Conservation (phyloP, 257 asterid species). For the Gynochthodes officinalis region DNA sequence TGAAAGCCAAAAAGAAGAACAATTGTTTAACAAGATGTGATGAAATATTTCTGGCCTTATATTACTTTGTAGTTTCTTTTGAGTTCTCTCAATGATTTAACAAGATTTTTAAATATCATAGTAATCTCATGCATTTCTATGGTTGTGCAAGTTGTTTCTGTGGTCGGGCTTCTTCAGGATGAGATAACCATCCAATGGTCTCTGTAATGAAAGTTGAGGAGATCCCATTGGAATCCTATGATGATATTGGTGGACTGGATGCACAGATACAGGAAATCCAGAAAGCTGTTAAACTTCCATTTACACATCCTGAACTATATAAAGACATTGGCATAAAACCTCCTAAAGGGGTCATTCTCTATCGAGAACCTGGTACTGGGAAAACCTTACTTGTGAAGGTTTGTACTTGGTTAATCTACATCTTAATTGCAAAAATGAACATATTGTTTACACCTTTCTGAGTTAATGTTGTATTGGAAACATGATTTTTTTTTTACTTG, state of each 20-base stretch:
- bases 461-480: no score
- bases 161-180: conserved; percentile 92
- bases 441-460: neutral
- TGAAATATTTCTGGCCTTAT: neutral
- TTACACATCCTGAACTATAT: conserved; percentile 52
- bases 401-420: conserved; percentile 12
- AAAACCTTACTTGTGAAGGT: conserved; percentile 97
- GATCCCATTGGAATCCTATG: conserved; percentile 93
- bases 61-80: neutral
- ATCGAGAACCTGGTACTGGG: conserved; percentile 98
- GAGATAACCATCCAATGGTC: conserved; percentile 95
- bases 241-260: conserved; percentile 60
- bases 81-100: neutral
- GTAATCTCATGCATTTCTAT: neutral
- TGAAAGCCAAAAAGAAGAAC: no score
- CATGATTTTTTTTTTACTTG: neutral
- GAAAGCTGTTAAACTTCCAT: conserved; percentile 53
- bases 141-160: conserved; percentile 78
- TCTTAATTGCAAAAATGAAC: neutral
- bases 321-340: conserved; percentile 83
- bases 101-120: neutral
- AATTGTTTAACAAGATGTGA: no score
- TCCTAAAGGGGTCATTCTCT: conserved; percentile 89
- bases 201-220: conserved; percentile 99
- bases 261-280: conserved; percentile 57